Conservation (phyloP, 2,329 filamentous ascomycete genomes). For the Colletotrichum musae region DNA sequence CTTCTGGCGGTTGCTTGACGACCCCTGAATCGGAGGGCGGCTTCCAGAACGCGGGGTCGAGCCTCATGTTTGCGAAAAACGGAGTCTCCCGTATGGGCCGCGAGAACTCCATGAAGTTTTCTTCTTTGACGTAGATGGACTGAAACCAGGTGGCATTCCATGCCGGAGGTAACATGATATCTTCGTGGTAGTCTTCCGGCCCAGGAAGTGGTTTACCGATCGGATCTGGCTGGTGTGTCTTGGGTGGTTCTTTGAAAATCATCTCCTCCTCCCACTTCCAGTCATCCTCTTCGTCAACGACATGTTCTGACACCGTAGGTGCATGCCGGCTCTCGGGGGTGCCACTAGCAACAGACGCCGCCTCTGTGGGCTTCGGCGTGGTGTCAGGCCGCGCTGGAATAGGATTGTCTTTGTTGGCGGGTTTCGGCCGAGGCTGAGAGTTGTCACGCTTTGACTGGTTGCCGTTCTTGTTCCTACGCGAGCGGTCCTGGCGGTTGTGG, state of each 20-base stretch:
- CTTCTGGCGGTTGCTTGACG: conserved; percentile 12
- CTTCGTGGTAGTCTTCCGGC: conserved; percentile 57
- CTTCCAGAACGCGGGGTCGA: conserved; percentile 60
- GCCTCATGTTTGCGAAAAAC: conserved; percentile 56
- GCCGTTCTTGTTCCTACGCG: conserved; percentile 46
- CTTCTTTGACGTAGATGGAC: conserved; percentile 60
- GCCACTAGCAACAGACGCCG: conserved; percentile 3
- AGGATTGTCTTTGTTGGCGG: conserved; percentile 14
- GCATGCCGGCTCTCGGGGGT: conserved; percentile 23
- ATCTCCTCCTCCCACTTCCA: conserved; percentile 55
- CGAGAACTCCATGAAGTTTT: conserved; percentile 60
- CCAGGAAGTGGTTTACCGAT: conserved; percentile 60
- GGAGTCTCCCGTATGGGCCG: conserved; percentile 57
- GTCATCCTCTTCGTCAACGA: conserved; percentile 48
- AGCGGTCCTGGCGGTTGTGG: conserved; percentile 46
- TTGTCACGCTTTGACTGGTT: conserved; percentile 42
- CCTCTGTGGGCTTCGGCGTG: conserved; percentile 7
- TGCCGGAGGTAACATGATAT: conserved; percentile 61
- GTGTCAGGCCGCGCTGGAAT: background rate
- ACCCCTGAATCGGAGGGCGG: conserved; percentile 15
- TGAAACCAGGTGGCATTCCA: conserved; percentile 60
- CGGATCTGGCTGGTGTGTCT: conserved; percentile 58
- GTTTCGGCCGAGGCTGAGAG: conserved; percentile 23
- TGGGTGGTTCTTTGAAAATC: conserved; percentile 55
- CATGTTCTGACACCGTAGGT: conserved; percentile 12